phyloP scores from a whole-genome alignment of 2,329 filamentous ascomycete genomes.

The Venturiaceae sp. region DNA sequence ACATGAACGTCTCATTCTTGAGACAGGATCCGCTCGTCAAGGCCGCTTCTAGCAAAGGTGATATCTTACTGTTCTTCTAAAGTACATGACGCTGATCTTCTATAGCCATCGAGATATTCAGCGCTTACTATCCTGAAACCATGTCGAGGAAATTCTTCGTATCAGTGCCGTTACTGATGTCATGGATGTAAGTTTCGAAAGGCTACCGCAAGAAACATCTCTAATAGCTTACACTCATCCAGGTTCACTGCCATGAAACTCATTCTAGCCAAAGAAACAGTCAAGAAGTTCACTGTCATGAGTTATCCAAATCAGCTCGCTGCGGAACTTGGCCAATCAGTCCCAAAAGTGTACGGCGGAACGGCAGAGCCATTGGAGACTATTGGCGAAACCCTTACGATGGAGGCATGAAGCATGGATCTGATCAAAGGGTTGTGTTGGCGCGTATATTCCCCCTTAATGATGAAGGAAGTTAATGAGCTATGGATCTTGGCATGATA shows the following conservation, averaged over 20 bases:
- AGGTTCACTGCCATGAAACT: constrained; percentile 35
- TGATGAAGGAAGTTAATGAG: not conserved
- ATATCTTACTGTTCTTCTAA: no score
- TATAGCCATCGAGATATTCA: constrained; percentile 74
- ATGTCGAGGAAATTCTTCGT: constrained; percentile 91
- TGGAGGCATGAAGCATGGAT: constrained; percentile 12
- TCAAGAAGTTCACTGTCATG: constrained; percentile 38
- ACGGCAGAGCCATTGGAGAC: constrained; percentile 46
- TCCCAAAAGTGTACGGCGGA: constrained; percentile 75
- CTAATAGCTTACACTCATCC: not conserved
- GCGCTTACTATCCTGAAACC: constrained; percentile 79
- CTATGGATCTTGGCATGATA: no score
- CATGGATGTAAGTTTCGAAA: constrained; percentile 46
- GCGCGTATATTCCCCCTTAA: not conserved
- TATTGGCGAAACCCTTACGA: constrained; percentile 29
- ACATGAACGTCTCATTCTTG: constrained; percentile 78
- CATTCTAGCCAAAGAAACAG: constrained; percentile 37
- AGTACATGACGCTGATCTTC: not conserved
- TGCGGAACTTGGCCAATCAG: constrained; percentile 51
- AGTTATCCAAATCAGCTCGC: constrained; percentile 57
- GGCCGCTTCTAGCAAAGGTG: constrained; percentile 48
- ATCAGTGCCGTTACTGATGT: constrained; percentile 87
- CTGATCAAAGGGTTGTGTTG: no score
- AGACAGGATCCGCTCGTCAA: constrained; percentile 70
- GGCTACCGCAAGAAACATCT: not conserved